These are phyloP conservation scores for Didymella exigua DNA, from an alignment of 2,329 filamentous ascomycete genomes.

Conservation along the genomic window DNA sequence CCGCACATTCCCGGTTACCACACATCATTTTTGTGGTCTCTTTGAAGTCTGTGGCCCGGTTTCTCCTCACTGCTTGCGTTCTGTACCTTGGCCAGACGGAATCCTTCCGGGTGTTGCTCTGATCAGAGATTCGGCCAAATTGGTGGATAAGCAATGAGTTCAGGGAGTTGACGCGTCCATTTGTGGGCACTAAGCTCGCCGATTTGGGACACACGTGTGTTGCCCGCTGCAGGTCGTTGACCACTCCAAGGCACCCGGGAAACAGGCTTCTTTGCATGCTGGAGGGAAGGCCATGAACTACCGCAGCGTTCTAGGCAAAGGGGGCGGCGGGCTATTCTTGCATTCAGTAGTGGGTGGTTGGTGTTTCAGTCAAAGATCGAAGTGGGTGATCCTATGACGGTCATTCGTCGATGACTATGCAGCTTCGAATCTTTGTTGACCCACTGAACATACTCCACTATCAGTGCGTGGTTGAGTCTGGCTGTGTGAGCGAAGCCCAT, in stretches of 20 bases:
- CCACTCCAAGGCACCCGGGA: slow-evolving; percentile 1
- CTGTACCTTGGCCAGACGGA: slow-evolving; percentile 3
- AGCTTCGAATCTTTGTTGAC: slow-evolving; percentile 4
- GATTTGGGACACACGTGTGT: slow-evolving; percentile 6
- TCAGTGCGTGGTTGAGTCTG: no score
- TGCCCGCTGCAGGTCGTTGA: not conserved
- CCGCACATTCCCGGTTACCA: slow-evolving; percentile 8
- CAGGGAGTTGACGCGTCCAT: slow-evolving; percentile 12
- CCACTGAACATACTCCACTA: slow-evolving; percentile 8
- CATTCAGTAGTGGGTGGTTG: not conserved
- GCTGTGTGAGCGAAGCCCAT: no score
- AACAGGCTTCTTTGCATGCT: not conserved
- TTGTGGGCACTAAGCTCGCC: slow-evolving; percentile 12
- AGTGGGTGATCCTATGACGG: not conserved
- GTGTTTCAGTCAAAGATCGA: slow-evolving; percentile 6
- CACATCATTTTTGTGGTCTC: slow-evolving; percentile 6
- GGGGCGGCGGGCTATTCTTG: not conserved
- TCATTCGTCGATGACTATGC: slow-evolving; percentile 8
- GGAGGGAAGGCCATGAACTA: not conserved
- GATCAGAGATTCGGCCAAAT: slow-evolving; percentile 1
- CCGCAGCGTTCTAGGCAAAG: slow-evolving; percentile 8
- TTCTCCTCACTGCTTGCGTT: not conserved
- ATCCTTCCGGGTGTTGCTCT: slow-evolving; percentile 6
- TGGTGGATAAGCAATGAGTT: not conserved
- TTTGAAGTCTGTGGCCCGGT: not conserved